Conservation (phyloP, 148 eudicot genomes). For the Hydrangea macrophylla region DNA sequence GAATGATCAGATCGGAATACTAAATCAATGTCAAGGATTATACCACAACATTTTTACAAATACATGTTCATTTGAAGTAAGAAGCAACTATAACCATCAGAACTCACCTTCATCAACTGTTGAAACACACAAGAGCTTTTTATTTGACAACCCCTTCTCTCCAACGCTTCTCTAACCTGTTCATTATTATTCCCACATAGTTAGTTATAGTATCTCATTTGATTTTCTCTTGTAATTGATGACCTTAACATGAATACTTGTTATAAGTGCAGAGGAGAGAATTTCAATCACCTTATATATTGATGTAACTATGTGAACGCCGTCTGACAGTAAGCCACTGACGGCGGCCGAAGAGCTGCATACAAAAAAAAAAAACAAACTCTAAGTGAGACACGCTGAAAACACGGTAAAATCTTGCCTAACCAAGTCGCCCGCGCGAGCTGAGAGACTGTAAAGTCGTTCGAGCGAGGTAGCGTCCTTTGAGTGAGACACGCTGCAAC, state of each 20-base stretch:
- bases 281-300: slow-evolving; percentile 32
- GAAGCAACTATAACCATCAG: background rate
- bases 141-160: slow-evolving; percentile 59
- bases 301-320: slow-evolving; percentile 47
- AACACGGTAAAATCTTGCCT: too few relatives aligned
- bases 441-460: too few relatives aligned
- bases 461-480: too few relatives aligned
- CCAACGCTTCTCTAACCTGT: slow-evolving; percentile 64
- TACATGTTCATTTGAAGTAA: background rate
- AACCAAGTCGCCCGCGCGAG: too few relatives aligned
- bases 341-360: slow-evolving; percentile 62
- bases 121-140: slow-evolving; percentile 48
- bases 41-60: too few relatives aligned
- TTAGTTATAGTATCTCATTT: slow-evolving; percentile 1
- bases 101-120: slow-evolving; percentile 56
- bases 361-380: background rate
- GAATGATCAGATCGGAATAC: too few relatives aligned
- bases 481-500: too few relatives aligned
- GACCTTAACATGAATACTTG: background rate
- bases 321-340: slow-evolving; percentile 58
- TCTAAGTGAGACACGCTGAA: background rate
- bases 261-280: background rate
- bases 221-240: background rate
- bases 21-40: background rate
- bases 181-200: background rate